Percentiles rank a stretch among this genome's conserved stretches.
These are phyloP conservation scores for Phytopythium chamaehyphon DNA, from an alignment of 352 stramenopile species.

Conservation along the genomic window DNA sequence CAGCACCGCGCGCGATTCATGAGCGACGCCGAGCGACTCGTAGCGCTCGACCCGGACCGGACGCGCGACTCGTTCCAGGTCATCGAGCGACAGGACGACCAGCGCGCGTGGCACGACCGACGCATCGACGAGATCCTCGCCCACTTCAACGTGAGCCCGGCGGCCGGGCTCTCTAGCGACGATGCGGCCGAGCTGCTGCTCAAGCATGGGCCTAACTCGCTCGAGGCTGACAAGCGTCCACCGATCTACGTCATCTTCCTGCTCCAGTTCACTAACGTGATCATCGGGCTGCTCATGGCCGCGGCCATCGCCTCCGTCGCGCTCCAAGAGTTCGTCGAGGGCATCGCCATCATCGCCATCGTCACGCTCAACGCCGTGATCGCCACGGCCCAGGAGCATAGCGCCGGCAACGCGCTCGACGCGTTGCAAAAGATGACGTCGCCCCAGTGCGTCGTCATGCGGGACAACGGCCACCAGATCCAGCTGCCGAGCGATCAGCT, in stretches of 20 bases:
- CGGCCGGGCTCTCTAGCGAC: constrained; percentile 27
- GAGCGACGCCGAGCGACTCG: constrained; percentile 51
- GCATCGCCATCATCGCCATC: constrained; percentile 65
- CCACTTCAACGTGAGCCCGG: constrained; percentile 34
- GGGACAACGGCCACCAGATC: constrained; percentile 44
- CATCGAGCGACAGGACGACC: constrained; percentile 34
- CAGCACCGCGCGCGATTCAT: constrained; percentile 52
- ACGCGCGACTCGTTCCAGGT: constrained; percentile 56
- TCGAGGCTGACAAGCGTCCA: constrained; percentile 53
- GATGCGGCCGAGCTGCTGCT: constrained; percentile 31
- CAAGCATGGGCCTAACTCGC: constrained; percentile 37
- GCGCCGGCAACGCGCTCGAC: constrained; percentile 62
- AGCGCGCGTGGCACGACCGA: constrained; percentile 56
- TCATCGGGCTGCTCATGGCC: constrained; percentile 62
- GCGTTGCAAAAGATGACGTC: constrained; percentile 72
- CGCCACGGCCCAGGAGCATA: constrained; percentile 64
- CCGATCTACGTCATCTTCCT: constrained; percentile 61
- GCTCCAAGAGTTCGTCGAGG: constrained; percentile 67
- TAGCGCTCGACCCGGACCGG: constrained; percentile 38
- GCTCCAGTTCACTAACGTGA: constrained; percentile 75
- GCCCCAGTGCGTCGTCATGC: constrained; percentile 53
- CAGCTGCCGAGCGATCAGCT: constrained; percentile 58
- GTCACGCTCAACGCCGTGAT: constrained; percentile 71
- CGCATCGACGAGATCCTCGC: constrained; percentile 34
- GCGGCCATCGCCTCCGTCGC: constrained; percentile 59